Evolutionary conservation across 2,329 filamentous ascomycete genomes (phyloP), one percentile per base, ranked within the genome.

Genomic region (Fusarium sp.): DNA sequence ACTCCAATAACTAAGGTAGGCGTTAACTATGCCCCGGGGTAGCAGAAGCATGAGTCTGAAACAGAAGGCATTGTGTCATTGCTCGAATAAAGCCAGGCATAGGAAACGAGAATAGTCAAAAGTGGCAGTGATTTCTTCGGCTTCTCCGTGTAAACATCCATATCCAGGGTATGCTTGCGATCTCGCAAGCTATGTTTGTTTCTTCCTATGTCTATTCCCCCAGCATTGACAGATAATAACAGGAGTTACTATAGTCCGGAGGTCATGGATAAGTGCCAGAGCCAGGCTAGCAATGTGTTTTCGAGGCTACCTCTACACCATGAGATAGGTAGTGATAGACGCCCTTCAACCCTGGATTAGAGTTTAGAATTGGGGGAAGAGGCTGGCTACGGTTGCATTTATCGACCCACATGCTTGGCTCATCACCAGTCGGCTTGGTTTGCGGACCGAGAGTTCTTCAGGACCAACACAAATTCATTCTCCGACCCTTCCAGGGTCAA

Each of bases 351-450:
- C 52, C 56, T 61, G 31, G 44, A 72, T 73, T 73, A 72, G 63
- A 73, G 70, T 73, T 73, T 73, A 59, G 67, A 35, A 72, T 66
- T 52, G 33, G 49, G 45, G 69, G 46, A 42, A 54, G 66, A 64
- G 63, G 62, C 52, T 73, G 69, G 70, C 57, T 29, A 56, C 54
- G 63, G 65, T 60, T 73, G 69, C 63, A 70, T 63, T 49, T 66
- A 44, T 59, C 29, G 39, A 57, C 66, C 70, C 70, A 73, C 70
- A 72, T 45, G 37, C 56, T 45, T 52, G 45, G 41, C 46, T 27
- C 18, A 29, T 29, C 27, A 39, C 64, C 67, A 63, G 63, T 67
- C 67, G 66, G 70, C 54, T 73, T 73, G 66, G 45, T 49, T 71
- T 70, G 58, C 62, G 66, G 62, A 44, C 41, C 38, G 35, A 59